phyloP scores from a whole-genome alignment of 768 basidiomycete species.

The Suillus lakei region DNA sequence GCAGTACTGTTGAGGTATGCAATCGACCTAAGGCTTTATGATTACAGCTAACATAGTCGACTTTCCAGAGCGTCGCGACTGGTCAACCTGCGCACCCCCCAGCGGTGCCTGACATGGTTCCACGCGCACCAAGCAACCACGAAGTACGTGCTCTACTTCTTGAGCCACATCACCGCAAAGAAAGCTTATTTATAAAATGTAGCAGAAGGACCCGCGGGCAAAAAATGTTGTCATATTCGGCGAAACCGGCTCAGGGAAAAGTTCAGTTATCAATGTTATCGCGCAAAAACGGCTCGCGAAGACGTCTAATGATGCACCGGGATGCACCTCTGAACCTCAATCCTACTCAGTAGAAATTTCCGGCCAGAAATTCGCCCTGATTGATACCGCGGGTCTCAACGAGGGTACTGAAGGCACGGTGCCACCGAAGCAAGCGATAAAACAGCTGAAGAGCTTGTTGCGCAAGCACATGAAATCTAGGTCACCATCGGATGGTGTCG shows the following conservation, averaged over 20 bases:
- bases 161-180: not conserved
- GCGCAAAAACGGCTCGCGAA: slow-evolving; percentile 12
- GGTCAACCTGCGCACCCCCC: not conserved
- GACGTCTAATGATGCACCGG: slow-evolving; percentile 14
- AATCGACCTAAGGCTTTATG: not conserved
- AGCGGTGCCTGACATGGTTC: no score
- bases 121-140: not conserved
- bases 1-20: not conserved
- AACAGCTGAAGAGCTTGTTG: slow-evolving; percentile 24
- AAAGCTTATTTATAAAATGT: not conserved
- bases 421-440: slow-evolving; percentile 15
- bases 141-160: not conserved
- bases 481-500: not conserved
- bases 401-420: slow-evolving; percentile 24
- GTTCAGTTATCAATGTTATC: slow-evolving; percentile 32
- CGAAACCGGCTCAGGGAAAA: slow-evolving; percentile 31
- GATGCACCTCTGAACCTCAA: slow-evolving; percentile 20
- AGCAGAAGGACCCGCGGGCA: not conserved
- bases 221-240: slow-evolving; percentile 28
- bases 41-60: not conserved
- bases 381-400: slow-evolving; percentile 46
- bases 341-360: slow-evolving; percentile 9
- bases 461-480: slow-evolving; percentile 16
- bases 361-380: slow-evolving; percentile 16
- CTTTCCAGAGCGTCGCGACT: not conserved